Evolutionary conservation across 148 eudicot genomes (phyloP), one percentile per base, ranked within the genome.

Genomic region (Dianthus caryophyllus): DNA sequence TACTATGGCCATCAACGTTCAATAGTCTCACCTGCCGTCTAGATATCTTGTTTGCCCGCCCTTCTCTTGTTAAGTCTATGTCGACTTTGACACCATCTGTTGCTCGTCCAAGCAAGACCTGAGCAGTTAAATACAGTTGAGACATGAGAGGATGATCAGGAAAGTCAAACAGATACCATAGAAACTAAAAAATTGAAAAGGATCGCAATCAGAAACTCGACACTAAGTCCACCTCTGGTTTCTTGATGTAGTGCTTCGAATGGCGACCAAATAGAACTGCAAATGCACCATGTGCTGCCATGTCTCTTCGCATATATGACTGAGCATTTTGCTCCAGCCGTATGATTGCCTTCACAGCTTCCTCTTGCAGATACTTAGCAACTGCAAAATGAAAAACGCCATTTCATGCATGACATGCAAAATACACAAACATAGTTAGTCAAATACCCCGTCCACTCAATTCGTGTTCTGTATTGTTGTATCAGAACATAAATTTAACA

Each of bases 41-140:
- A 48, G 98, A 93, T 77, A 93, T 84, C 73, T 84, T 89, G 77
- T 84, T 89, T 48, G 89, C 85, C 59, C 83, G 84, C 46, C 93
- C 91, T 77, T 85, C 96, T 80, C 86, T 85, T 20, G 87, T 82
- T 72, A 92, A 67, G 80, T 92, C 96, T 75, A 92, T 83, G 71
- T 89, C 97, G 72, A 92, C 89, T 70, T 38, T 64, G 73, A 70
- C 65, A 70, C 80, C 97, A 71, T 78, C 83, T n/a, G 98, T 87
- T 29, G 88, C 82, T 85, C 96, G 84, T 71, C 96, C 96, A 68
- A 93, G 83, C 74, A 84, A 74, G 36, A 89, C 89, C 98, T 93
- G 75, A 74, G 71, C 61, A 73, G 46, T 64, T 61, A 67, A 61
- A 66, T 58, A 7, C 61, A 16, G 56, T 29, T 39, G 33, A 41